Conservation (phyloP, 768 basidiomycete species). For the Russula brevipes region DNA sequence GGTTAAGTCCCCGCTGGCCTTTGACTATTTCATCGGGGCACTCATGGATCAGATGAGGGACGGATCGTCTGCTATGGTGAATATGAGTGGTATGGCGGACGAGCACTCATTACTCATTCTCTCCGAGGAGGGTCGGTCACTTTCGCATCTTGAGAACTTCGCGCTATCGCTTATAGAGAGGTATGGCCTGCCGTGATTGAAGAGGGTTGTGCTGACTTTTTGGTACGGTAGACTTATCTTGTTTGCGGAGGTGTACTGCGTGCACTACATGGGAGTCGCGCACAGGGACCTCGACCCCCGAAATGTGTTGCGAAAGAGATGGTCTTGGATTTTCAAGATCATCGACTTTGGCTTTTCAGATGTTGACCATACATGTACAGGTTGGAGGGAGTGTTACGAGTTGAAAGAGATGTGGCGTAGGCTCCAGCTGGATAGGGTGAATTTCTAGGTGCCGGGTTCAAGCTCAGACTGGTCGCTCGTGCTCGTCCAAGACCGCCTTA, state of each 20-base stretch:
- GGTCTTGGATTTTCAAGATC: not conserved
- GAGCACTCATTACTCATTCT: not conserved
- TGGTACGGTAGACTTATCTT: not conserved
- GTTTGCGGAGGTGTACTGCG: not conserved
- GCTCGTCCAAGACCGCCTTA: not conserved
- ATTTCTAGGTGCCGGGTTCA: not conserved
- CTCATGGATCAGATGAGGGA: not conserved
- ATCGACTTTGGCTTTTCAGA: not conserved
- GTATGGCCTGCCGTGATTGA: not conserved
- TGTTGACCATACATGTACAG: not conserved
- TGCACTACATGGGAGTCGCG: not conserved
- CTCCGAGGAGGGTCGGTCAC: not conserved
- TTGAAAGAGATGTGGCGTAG: not conserved
- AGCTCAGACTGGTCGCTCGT: not conserved
- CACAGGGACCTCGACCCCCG: not conserved
- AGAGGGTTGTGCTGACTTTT: not conserved
- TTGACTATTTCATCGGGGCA: not conserved
- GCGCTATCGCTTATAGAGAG: not conserved
- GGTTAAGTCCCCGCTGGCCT: not conserved
- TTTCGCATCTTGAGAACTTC: not conserved
- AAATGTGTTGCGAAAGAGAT: not conserved
- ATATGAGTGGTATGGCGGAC: constrained; percentile 5
- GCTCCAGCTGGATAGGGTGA: not conserved
- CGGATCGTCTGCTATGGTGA: not conserved
- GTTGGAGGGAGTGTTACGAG: constrained; percentile 2